Conservation (phyloP, 495 filamentous ascomycete species). For the Trichoderma gamsii region DNA sequence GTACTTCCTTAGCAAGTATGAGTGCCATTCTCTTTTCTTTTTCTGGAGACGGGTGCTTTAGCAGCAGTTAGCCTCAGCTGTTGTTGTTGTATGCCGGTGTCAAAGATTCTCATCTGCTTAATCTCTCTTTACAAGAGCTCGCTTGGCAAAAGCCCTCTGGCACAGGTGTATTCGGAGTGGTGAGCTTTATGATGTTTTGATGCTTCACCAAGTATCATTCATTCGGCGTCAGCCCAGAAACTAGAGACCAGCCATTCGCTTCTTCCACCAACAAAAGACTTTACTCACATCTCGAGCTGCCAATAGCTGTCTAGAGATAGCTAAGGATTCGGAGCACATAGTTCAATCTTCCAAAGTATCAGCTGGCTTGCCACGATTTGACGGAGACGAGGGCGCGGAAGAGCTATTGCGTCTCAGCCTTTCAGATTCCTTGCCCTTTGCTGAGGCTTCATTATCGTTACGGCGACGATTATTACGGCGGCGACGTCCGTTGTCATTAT, state of each 20-base stretch:
- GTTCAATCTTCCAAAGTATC: constrained; percentile 57
- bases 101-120: constrained; percentile 55
- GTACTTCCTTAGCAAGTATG: neutral
- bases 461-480: neutral
- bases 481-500: constrained; percentile 19
- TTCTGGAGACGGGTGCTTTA: neutral
- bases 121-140: constrained; percentile 35
- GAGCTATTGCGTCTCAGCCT: constrained; percentile 45
- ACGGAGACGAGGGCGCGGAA: constrained; percentile 47
- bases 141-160: constrained; percentile 56
- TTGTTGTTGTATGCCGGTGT: constrained; percentile 37
- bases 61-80: constrained; percentile 40
- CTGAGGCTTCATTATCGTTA: neutral
- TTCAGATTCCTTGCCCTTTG: constrained; percentile 18
- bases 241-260: neutral
- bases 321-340: constrained; percentile 30
- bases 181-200: too few species aligned
- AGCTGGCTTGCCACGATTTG: constrained; percentile 49
- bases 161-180: neutral
- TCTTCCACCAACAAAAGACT: neutral
- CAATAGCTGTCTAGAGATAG: constrained; percentile 22
- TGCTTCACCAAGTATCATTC: neutral
- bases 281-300: constrained; percentile 37
- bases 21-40: neutral
- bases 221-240: constrained; percentile 16